Base-by-base conservation (phyloP, 2,329 filamentous ascomycete species). In the Ceratocystis cacaofunesta region DNA sequence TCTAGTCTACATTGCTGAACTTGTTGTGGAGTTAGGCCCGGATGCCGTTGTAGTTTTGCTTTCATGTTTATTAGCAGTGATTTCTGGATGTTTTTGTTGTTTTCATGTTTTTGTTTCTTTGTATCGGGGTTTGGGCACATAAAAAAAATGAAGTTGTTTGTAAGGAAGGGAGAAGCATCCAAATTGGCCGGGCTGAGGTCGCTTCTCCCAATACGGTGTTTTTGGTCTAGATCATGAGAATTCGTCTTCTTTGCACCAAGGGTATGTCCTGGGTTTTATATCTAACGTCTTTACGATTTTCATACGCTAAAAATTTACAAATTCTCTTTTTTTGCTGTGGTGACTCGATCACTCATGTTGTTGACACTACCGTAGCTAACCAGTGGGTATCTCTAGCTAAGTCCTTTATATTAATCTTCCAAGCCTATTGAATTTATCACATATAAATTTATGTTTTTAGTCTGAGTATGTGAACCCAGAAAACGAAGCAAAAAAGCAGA, bases 1-100 rank as follows among this genome's bases (percentile, higher is more conserved):
- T 95, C 74, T 96, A 75, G 69, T 41, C 10, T 5, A 15, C 10
- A 15, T 41, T 41, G 12, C 36, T 41, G 36, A 15, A 41, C 36
- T 4, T 41, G 36, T 4, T 10, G 36, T 15, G 36, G 36, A 15
- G 36, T 10, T 10, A 8, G 15, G 48, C 48, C 4, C 7, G 48
- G 48, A 52, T n/a, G 41, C 30, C 19, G 52, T 28, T 62, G 43
- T 22, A 28, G 60, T n/a, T 50, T 65, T 64, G 57, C 8, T 43
- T 50, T 61, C 50, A 22, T 25, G 19, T 36, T 28, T 62, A 30
- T 58, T 36, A 25, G 41, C 17, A 10, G 28, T 50, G 44, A 46
- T 44, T 10, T 55, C 52, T 41, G 48, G 62, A 60, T 60, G 64
- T 60, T 15, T 58, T 61, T 4, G 1, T 32, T 57, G 32, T n/a